Base-by-base conservation (phyloP, 495 filamentous ascomycete species). In the Chaetomium cochliodes region DNA sequence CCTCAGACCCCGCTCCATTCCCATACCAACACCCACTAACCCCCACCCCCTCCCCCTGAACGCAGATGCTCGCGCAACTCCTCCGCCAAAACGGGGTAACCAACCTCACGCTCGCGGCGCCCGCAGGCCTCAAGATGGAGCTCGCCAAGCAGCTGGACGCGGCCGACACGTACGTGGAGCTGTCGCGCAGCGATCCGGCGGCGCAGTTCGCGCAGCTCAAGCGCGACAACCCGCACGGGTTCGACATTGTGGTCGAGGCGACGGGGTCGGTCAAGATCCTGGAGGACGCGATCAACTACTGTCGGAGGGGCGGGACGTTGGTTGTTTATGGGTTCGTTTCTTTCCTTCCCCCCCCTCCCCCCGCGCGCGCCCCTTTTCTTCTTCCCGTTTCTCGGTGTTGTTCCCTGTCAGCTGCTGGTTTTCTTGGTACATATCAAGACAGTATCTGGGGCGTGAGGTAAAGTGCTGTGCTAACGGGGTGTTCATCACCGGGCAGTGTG, bases 261-360 rank as follows among this genome's bases (percentile, higher is more conserved):
- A 89, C 87, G 53, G 87, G 88, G 15, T 87, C 79, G 68, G 73
- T 81, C 28, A 88, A 84, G 74, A 85, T 90, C 65, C 81, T 91
- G 6, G 88, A 90, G 69, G 86, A 88, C 70, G 79, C 86, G 42
- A 85, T 91, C 73, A 80, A 89, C 78, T 90, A 88, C 69, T 84
- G 87, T 59, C 82, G 85, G 25, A 79, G 86, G 25, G 87, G 87
- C 58, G 88, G 88, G 62, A 89, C 89, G 74, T 75, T 90, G 41
- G 85, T 88, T 30, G 86, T 88, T 65, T 89, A 89, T 56, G 74
- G 73, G 61, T 55, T 18, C 11, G 33, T 51, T 30, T 33, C 25
- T 26, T 13, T 22, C 26, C 42, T 15, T 30, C 5, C 16, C 57
- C 42, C 26, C 25, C 39, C n/a, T 16, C 15, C 6, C 6, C 1